Evolutionary conservation across 1,284 basidiomycete genomes (phyloP).

Genomic region (Malassezia cuniculi): DNA sequence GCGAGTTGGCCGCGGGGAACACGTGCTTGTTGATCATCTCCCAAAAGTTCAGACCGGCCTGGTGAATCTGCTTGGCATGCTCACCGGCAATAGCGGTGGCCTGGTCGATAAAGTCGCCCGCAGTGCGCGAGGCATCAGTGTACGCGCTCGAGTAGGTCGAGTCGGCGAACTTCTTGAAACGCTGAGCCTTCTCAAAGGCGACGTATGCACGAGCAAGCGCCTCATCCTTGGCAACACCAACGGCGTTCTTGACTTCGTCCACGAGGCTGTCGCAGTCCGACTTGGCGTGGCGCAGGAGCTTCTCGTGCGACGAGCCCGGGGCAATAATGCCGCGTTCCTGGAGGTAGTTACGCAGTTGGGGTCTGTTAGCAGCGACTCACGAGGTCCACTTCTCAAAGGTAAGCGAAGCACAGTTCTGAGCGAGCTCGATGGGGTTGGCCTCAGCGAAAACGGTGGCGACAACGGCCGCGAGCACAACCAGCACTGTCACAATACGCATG

Average conservation of each 20-base stretch:
- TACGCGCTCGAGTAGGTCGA: too few relatives aligned
- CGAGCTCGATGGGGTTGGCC: too few relatives aligned
- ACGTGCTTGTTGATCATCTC: too few relatives aligned
- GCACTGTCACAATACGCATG: too few relatives aligned
- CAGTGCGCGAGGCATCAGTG: constrained; percentile 24
- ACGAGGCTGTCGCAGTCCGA: constrained; percentile 31
- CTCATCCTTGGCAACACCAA: constrained; percentile 18
- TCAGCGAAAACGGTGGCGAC: too few relatives aligned
- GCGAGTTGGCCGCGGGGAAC: too few relatives aligned
- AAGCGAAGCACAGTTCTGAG: too few relatives aligned
- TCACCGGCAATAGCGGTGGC: constrained; percentile 19
- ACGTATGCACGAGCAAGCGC: constrained; percentile 16
- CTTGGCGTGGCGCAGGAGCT: constrained; percentile 34
- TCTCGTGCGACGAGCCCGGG: constrained; percentile 33
- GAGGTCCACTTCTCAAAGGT: constrained; percentile 39
- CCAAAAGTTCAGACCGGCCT: too few relatives aligned
- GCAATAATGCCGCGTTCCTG: constrained; percentile 42
- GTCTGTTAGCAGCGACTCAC: constrained; percentile 20
- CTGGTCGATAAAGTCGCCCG: constrained; percentile 22
- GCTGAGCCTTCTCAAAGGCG: too few relatives aligned
- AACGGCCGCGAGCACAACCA: too few relatives aligned
- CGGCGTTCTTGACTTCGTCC: constrained; percentile 17
- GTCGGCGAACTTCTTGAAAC: too few relatives aligned
- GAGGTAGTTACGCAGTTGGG: constrained; percentile 37
- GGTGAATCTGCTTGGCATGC: too few relatives aligned